Conservation (phyloP, 345 rosid species). For the Adansonia digitata region DNA sequence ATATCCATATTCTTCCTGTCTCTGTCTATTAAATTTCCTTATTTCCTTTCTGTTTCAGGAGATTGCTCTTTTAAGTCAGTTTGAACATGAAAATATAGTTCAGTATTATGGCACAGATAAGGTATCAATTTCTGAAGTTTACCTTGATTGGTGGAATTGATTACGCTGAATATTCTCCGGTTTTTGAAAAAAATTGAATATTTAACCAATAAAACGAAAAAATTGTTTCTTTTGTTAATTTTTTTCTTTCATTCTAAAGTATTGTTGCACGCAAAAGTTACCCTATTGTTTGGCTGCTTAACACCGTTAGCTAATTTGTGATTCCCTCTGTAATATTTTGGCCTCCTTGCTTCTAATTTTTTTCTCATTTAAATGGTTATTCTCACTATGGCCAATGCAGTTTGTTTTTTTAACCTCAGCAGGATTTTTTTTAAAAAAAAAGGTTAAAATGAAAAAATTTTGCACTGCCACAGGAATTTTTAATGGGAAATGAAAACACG, state of each 20-base stretch:
- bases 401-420: neutral
- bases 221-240: neutral
- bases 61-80: constrained; percentile 72
- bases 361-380: neutral
- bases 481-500: neutral
- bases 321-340: neutral
- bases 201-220: neutral
- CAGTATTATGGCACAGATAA: constrained; percentile 72
- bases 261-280: neutral
- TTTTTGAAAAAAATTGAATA: neutral
- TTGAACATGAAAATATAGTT: constrained; percentile 82
- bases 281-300: neutral
- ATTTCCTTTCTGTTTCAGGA: constrained; percentile 49
- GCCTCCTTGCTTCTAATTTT: neutral
- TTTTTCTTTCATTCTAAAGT: neutral
- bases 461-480: neutral
- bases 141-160: neutral
- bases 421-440: neutral
- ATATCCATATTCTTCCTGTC: neutral
- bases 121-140: constrained; percentile 34
- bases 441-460: neutral
- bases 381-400: neutral
- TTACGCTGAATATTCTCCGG: neutral
- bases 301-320: neutral
- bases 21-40: neutral